Evolutionary conservation across 805 yeast species (phyloP).

Genomic region (Tetrapisispora namnaoensis): DNA sequence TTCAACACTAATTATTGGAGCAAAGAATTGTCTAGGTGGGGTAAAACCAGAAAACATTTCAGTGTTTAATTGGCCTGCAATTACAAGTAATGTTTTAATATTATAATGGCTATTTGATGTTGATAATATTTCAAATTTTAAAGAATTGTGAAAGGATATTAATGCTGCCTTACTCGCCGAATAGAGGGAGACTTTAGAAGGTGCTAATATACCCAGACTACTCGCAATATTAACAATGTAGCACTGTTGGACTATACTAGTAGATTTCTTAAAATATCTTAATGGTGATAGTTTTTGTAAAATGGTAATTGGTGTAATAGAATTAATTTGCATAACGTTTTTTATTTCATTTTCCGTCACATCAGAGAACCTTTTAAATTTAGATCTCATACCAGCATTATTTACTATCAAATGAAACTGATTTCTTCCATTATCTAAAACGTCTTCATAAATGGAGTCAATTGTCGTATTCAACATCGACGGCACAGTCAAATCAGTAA

Average conservation of each 20-base stretch:
- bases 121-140: slow-evolving; percentile 55
- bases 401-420: slow-evolving; percentile 56
- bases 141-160: slow-evolving; percentile 73
- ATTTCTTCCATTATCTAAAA: slow-evolving; percentile 33
- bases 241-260: slow-evolving; percentile 44
- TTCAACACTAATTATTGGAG: slow-evolving; percentile 61
- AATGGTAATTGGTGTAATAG: slow-evolving; percentile 55
- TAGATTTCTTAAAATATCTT: slow-evolving; percentile 14
- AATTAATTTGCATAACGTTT: slow-evolving; percentile 50
- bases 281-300: slow-evolving; percentile 54
- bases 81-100: slow-evolving; percentile 59
- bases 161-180: slow-evolving; percentile 84
- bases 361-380: slow-evolving; percentile 40
- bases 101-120: slow-evolving; percentile 31
- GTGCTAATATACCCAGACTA: slow-evolving; percentile 68
- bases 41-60: slow-evolving; percentile 61
- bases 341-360: slow-evolving; percentile 45
- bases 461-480: slow-evolving; percentile 34
- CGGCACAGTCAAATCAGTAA: slow-evolving; percentile 59
- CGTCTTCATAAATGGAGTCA: slow-evolving; percentile 27
- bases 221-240: slow-evolving; percentile 73
- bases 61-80: slow-evolving; percentile 81
- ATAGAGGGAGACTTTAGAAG: slow-evolving; percentile 66
- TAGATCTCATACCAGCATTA: slow-evolving; percentile 71
- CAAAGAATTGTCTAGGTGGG: slow-evolving; percentile 66